These are phyloP conservation scores for Alternaria incomplexa DNA, from an alignment of 2,329 filamentous ascomycete genomes.

Conservation along the genomic window DNA sequence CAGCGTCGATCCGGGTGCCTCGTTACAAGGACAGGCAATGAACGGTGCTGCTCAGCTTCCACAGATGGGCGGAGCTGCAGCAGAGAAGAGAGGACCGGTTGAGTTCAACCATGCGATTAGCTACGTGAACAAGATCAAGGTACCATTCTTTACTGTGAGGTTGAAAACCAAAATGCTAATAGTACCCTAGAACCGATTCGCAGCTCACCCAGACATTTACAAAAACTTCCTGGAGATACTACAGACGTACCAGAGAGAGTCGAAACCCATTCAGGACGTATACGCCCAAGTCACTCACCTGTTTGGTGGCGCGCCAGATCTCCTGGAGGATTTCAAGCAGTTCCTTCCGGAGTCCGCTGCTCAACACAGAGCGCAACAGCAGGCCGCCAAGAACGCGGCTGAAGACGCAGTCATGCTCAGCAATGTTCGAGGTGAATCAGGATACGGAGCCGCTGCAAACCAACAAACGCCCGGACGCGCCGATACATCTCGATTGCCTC, in stretches of 20 bases:
- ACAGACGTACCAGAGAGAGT: slow-evolving; percentile 97
- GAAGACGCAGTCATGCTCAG: slow-evolving; percentile 74
- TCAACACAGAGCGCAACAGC: slow-evolving; percentile 62
- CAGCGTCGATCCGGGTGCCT: slow-evolving; percentile 53
- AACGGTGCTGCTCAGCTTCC: slow-evolving; percentile 67
- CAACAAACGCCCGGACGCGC: slow-evolving; percentile 56
- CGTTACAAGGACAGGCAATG: slow-evolving; percentile 62
- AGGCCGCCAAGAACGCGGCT: slow-evolving; percentile 65
- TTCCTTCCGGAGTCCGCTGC: slow-evolving; percentile 91
- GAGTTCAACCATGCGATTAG: slow-evolving; percentile 99
- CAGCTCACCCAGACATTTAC: slow-evolving; percentile 96
- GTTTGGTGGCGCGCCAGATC: slow-evolving; percentile 90
- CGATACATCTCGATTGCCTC: slow-evolving; percentile 69
- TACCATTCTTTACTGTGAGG: slow-evolving; percentile 50
- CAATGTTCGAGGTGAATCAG: slow-evolving; percentile 64
- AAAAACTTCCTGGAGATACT: slow-evolving; percentile 98
- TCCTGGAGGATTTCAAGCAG: slow-evolving; percentile 98
- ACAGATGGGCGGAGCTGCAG: slow-evolving; percentile 58
- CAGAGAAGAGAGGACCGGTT: slow-evolving; percentile 88
- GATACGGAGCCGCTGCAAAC: slow-evolving; percentile 51
- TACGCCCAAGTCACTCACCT: slow-evolving; percentile 95
- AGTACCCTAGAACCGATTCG: slow-evolving; percentile 81
- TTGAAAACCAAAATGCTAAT: slow-evolving; percentile 13
- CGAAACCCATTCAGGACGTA: slow-evolving; percentile 97
- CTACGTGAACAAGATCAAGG: slow-evolving; percentile 99